These are phyloP conservation scores for Kodamaea suecica DNA, from an alignment of 1,139 yeast genomes.

Conservation along the genomic window DNA sequence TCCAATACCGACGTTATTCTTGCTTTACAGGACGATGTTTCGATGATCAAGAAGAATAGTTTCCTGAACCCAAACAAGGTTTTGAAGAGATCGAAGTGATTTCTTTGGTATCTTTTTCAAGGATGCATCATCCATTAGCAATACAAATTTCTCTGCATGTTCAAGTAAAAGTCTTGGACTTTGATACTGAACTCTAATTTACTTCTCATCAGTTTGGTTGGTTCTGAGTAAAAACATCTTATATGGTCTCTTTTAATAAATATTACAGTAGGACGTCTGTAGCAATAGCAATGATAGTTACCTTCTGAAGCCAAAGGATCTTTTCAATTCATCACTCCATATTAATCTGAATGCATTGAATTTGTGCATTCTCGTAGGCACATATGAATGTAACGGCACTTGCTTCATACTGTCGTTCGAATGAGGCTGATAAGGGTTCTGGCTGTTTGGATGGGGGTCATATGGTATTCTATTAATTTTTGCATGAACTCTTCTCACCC, in stretches of 20 bases:
- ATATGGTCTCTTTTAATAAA: no score
- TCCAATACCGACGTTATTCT: slow-evolving; percentile 68
- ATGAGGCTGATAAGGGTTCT: slow-evolving; percentile 9
- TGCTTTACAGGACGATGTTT: slow-evolving; percentile 69
- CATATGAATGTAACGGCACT: slow-evolving; percentile 27
- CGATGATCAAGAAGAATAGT: slow-evolving; percentile 55
- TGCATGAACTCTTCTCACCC: slow-evolving; percentile 66
- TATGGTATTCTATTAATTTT: slow-evolving; percentile 58
- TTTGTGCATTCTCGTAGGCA: slow-evolving; percentile 55
- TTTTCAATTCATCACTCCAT: slow-evolving; percentile 62
- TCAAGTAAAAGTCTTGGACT: no score
- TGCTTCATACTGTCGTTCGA: slow-evolving; percentile 16
- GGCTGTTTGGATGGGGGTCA: slow-evolving; percentile 19
- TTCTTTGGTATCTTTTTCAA: no score
- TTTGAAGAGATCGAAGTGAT: slow-evolving; percentile 1
- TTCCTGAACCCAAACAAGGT: slow-evolving; percentile 25
- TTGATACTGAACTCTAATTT: no score
- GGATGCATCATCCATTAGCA: no score
- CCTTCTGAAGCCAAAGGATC: slow-evolving; percentile 42
- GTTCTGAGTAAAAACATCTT: no score
- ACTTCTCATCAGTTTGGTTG: no score
- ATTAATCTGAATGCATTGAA: slow-evolving; percentile 60
- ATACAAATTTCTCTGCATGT: no score
- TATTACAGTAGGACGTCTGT: no score
- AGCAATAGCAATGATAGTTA: no score